Percentiles rank a stretch among this genome's conserved stretches.
phyloP scores from a whole-genome alignment of 352 stramenopile genomes.

The Phytopythium chamaehyphon region DNA sequence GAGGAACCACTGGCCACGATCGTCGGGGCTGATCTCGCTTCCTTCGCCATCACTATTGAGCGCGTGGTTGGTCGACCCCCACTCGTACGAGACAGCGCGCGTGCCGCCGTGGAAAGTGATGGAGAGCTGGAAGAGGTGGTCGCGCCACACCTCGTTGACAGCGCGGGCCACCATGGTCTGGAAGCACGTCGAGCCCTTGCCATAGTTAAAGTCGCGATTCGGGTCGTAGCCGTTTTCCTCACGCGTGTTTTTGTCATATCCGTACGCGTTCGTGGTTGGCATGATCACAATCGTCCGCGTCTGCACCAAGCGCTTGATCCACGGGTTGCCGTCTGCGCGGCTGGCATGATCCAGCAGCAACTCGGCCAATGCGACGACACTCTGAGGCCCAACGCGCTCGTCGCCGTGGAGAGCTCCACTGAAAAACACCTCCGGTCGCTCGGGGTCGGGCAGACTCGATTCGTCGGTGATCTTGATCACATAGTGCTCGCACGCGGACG shows the following conservation, averaged over 20 bases:
- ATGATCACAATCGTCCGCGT: constrained; percentile 77
- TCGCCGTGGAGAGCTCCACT: constrained; percentile 93
- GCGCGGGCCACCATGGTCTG: constrained; percentile 90
- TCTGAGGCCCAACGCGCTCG: constrained; percentile 89
- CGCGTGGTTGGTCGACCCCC: constrained; percentile 89
- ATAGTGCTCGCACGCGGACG: constrained; percentile 63
- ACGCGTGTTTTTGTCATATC: constrained; percentile 80
- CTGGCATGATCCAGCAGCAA: constrained; percentile 55
- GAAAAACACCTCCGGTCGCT: constrained; percentile 92
- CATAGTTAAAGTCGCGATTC: constrained; percentile 97
- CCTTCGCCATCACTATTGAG: constrained; percentile 17
- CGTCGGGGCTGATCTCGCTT: constrained; percentile 48
- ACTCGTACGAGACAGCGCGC: constrained; percentile 95
- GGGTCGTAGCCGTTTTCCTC: constrained; percentile 88
- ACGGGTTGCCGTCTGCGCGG: constrained; percentile 37
- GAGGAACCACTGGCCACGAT: constrained; percentile 47
- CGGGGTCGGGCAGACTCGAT: constrained; percentile 42
- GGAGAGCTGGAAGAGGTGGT: constrained; percentile 94
- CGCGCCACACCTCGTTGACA: constrained; percentile 94
- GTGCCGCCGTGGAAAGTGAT: constrained; percentile 97
- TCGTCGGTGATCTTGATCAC: constrained; percentile 86
- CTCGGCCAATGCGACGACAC: constrained; percentile 68
- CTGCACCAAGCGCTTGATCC: constrained; percentile 73
- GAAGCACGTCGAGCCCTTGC: constrained; percentile 86
- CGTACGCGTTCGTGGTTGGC: constrained; percentile 91